Base-by-base conservation (phyloP, 2,329 filamentous ascomycete genomes). In the Claviceps lovelessii region DNA sequence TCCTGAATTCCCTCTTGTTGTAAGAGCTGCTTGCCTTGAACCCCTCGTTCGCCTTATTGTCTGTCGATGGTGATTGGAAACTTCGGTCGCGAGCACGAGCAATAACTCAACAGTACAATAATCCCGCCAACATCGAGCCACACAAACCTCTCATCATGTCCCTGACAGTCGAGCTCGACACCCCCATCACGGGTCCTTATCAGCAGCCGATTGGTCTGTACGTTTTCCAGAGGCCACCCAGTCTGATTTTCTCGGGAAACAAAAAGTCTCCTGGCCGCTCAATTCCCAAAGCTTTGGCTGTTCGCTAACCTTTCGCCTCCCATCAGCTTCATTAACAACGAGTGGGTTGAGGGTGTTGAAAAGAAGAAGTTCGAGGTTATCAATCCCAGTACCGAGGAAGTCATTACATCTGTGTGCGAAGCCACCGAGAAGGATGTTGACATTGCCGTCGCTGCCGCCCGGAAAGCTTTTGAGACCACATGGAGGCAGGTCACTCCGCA, bases 281-380 rank as follows among this genome's bases (percentile, higher is more conserved):
- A 2, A 15, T 39, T 39, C 11, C 37, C 5, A 33, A 6, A 23
- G 8, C 4, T 19, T 15, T 39, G 23, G 4, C 19, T 45, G 19
- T 19, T 48, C 8, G 28, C 55, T 46, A 31, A 52, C 2, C 17
- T 35, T 9, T 11, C 29, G 23, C 17, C 11, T 5, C 7, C 51
- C 28, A 23, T 10, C 64, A 88, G 85, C 58, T 93, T 88, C 79
- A 93, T 95, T 80, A 90, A 93, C 80, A 90, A 91, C 72, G 86
- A 96, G 73, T 96, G 85, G 74, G 81, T 94, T 60, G 70, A 72
- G 65, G 78, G 83, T 68, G 83, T 86, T 59, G 88, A 95, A 64
- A 90, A 90, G 75, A 85, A 88, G 80, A 90, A 85, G 62, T 93
- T 95, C 67, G 89, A 95, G 73, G 86, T 90, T 70, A 85, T 93